Percentiles rank a stretch among this genome's conserved stretches.
These are phyloP conservation scores for Aspergillus sp. DNA, from an alignment of 2,329 filamentous ascomycete species.

Conservation along the genomic window DNA sequence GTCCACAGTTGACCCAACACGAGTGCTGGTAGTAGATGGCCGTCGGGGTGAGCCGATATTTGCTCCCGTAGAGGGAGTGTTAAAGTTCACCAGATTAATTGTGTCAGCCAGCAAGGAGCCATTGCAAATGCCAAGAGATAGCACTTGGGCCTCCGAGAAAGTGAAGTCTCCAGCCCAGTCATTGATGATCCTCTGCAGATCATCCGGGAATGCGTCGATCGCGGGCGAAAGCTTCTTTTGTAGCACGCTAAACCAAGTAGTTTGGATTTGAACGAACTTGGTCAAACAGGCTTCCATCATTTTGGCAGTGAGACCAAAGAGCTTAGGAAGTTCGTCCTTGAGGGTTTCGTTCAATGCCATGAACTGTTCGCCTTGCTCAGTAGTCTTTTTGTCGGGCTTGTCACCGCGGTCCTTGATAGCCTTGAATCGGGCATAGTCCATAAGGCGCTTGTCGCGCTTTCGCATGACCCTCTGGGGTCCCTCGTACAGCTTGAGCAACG, in stretches of 20 bases:
- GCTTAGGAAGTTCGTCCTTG: constrained; percentile 82
- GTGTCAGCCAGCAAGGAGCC: constrained; percentile 59
- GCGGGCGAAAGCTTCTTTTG: constrained; percentile 75
- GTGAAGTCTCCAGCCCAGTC: constrained; percentile 76
- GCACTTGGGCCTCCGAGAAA: constrained; percentile 67
- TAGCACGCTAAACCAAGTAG: constrained; percentile 77
- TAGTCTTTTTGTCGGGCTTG: constrained; percentile 79
- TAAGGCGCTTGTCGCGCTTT: constrained; percentile 86
- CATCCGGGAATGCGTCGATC: constrained; percentile 63
- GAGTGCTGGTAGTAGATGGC: constrained; percentile 48
- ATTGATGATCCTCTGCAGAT: constrained; percentile 67
- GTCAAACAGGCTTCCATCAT: constrained; percentile 77
- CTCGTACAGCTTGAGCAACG: constrained; percentile 72
- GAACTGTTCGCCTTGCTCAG: constrained; percentile 83
- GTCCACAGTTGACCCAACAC: constrained; percentile 61
- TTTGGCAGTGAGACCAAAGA: constrained; percentile 76
- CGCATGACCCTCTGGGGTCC: constrained; percentile 86
- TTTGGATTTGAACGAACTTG: constrained; percentile 80
- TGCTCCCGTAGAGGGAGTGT: constrained; percentile 44
- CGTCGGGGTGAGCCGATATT: constrained; percentile 41
- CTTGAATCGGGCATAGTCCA: constrained; percentile 81
- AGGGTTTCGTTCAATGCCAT: constrained; percentile 86
- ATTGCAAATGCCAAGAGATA: constrained; percentile 72
- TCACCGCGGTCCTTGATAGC: constrained; percentile 74
- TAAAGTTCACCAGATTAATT: constrained; percentile 56